phyloP scores from a whole-genome alignment of 768 basidiomycete genomes.

The Tylopilus vinaceipallidus region DNA sequence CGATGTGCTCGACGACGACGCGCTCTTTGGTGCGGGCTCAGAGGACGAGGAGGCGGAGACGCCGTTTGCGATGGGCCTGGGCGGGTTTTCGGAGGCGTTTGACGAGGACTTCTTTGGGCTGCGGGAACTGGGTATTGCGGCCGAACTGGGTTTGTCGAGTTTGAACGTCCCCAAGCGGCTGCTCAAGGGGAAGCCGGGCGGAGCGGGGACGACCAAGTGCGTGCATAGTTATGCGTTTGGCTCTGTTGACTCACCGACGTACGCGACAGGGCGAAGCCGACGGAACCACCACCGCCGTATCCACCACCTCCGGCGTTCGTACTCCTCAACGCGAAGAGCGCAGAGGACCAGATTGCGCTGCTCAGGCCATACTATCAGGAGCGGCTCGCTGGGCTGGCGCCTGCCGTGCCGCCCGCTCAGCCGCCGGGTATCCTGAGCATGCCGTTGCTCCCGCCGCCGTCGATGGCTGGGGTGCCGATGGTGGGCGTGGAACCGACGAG shows the following conservation, averaged over 20 bases:
- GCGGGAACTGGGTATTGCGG: constrained; percentile 82
- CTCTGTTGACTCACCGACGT: not conserved
- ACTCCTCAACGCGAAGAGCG: constrained; percentile 59
- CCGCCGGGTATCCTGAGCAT: constrained; percentile 17
- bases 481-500: not conserved
- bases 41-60: constrained; percentile 66
- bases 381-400: constrained; percentile 48
- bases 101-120: constrained; percentile 95
- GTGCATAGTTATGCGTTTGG: constrained; percentile 30
- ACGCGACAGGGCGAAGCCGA: constrained; percentile 53
- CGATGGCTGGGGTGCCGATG: constrained; percentile 4
- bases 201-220: constrained; percentile 45
- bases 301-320: constrained; percentile 83
- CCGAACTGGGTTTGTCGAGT: constrained; percentile 76
- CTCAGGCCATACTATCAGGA: constrained; percentile 72
- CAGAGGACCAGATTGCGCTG: constrained; percentile 82
- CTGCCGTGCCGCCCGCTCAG: constrained; percentile 22
- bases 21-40: constrained; percentile 43
- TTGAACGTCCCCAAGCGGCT: constrained; percentile 77
- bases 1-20: constrained; percentile 50
- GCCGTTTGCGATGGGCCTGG: constrained; percentile 65
- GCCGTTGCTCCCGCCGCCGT: constrained; percentile 14
- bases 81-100: constrained; percentile 80
- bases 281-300: constrained; percentile 77
- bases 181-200: constrained; percentile 58